phyloP scores from a whole-genome alignment of 2,329 filamentous ascomycete genomes.

The Remersonia thermophila region DNA sequence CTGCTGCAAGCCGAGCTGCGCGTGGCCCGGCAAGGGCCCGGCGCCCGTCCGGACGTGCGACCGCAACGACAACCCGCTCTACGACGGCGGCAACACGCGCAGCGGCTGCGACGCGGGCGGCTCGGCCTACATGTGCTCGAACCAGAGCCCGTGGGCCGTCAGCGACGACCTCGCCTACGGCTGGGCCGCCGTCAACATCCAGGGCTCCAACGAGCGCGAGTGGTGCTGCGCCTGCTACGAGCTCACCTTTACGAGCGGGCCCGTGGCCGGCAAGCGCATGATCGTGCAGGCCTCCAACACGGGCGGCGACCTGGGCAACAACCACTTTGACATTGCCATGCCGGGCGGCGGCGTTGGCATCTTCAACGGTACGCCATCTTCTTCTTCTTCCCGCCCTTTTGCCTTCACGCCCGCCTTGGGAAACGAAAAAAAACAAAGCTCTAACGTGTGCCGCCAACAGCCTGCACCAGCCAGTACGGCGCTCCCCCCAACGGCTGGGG shows the following conservation, averaged over 20 bases:
- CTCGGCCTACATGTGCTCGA: constrained; percentile 39
- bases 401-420: not conserved
- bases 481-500: constrained; percentile 40
- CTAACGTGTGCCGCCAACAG: constrained; percentile 3
- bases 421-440: not conserved
- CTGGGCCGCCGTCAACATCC: constrained; percentile 39
- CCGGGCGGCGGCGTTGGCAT: constrained; percentile 42
- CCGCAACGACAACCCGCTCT: constrained; percentile 35
- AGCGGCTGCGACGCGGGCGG: constrained; percentile 33
- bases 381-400: not conserved
- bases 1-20: constrained; percentile 49
- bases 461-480: constrained; percentile 31
- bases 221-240: constrained; percentile 40
- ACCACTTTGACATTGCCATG: constrained; percentile 42
- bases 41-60: constrained; percentile 36
- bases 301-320: constrained; percentile 38
- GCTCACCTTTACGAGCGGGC: constrained; percentile 44
- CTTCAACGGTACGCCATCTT: constrained; percentile 29
- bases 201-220: constrained; percentile 22
- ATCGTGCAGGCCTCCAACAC: constrained; percentile 50
- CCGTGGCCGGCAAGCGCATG: constrained; percentile 44
- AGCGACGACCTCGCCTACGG: constrained; percentile 40
- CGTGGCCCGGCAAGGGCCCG: constrained; percentile 37
- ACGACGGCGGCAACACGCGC: constrained; percentile 24
- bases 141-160: constrained; percentile 39